Conservation (phyloP, 805 yeast genomes). For the Candida golubevii region DNA sequence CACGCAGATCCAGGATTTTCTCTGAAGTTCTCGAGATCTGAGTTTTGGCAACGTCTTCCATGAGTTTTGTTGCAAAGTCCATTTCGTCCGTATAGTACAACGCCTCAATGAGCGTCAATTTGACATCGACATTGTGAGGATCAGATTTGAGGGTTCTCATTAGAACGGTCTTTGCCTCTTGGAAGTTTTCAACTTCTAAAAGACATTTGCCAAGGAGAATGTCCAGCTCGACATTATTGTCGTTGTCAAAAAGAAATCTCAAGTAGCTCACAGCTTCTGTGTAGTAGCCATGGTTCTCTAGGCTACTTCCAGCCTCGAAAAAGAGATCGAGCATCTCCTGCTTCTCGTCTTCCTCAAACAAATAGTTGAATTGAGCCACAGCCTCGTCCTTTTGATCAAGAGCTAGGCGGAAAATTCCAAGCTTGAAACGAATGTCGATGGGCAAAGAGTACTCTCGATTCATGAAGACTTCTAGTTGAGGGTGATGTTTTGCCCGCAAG, state of each 20-base stretch:
- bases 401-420: slow-evolving; percentile 71
- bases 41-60: slow-evolving; percentile 48
- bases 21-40: slow-evolving; percentile 1
- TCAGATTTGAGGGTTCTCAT: slow-evolving; percentile 48
- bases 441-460: slow-evolving; percentile 51
- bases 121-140: slow-evolving; percentile 65
- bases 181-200: slow-evolving; percentile 65
- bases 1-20: slow-evolving; percentile 1
- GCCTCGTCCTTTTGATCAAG: slow-evolving; percentile 68
- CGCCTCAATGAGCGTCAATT: slow-evolving; percentile 78
- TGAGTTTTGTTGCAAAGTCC: slow-evolving; percentile 50
- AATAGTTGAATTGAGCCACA: slow-evolving; percentile 56
- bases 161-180: slow-evolving; percentile 59
- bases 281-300: slow-evolving; percentile 64
- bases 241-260: slow-evolving; percentile 26
- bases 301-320: slow-evolving; percentile 68
- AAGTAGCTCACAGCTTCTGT: slow-evolving; percentile 74
- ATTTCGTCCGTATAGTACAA: slow-evolving; percentile 61
- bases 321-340: slow-evolving; percentile 68
- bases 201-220: slow-evolving; percentile 71
- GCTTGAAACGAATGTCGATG: slow-evolving; percentile 78
- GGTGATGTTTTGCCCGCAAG: slow-evolving; percentile 6
- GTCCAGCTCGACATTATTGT: slow-evolving; percentile 45
- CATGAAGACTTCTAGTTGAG: slow-evolving; percentile 13
- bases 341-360: slow-evolving; percentile 49